Conservation (phyloP, 495 filamentous ascomycete species). For the Bombardia bombarda region DNA sequence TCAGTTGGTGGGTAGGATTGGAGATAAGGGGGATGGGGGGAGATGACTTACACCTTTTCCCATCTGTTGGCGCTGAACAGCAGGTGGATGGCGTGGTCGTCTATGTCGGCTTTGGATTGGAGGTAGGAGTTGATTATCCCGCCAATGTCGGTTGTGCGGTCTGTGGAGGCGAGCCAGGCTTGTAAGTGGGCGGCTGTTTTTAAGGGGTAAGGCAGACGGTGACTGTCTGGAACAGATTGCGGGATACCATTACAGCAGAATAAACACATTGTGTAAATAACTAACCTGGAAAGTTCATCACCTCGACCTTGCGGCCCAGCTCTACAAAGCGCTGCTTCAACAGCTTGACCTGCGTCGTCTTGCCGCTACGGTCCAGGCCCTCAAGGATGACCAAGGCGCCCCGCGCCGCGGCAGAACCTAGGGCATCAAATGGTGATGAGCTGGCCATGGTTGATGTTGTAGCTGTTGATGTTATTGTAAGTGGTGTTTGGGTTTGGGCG, state of each 20-base stretch:
- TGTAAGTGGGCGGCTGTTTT: background rate
- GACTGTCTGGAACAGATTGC: background rate
- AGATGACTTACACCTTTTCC: conserved; percentile 58
- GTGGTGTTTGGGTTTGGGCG: background rate
- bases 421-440: background rate
- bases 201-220: background rate
- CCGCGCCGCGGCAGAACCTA: conserved; percentile 26
- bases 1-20: background rate
- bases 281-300: conserved; percentile 83
- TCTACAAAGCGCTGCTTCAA: conserved; percentile 55
- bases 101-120: conserved; percentile 61
- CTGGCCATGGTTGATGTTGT: conserved; percentile 5
- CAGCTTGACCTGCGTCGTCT: conserved; percentile 84
- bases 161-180: conserved; percentile 40
- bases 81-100: conserved; percentile 90
- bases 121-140: conserved; percentile 86
- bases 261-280: background rate
- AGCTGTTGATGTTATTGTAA: background rate
- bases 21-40: conserved; percentile 2
- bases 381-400: conserved; percentile 85
- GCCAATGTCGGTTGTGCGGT: conserved; percentile 83
- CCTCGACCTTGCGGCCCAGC: conserved; percentile 55
- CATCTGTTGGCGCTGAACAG: conserved; percentile 95
- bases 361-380: conserved; percentile 88
- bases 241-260: too few relatives aligned